Percentiles rank a stretch among this genome's conserved stretches.
phyloP scores from a whole-genome alignment of 179 eudicot species.

The Carnegiea gigantea region DNA sequence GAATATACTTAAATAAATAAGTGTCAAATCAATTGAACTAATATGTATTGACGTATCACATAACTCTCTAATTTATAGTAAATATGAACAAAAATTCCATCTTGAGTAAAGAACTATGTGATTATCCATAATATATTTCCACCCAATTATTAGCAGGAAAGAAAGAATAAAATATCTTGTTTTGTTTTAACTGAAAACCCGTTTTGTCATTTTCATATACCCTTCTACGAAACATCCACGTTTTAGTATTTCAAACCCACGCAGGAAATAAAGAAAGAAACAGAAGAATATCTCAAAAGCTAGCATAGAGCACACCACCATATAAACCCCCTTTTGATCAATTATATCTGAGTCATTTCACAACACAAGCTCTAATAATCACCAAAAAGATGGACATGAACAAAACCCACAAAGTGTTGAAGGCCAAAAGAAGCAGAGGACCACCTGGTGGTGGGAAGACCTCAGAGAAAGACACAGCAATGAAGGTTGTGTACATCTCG shows the following conservation, averaged over 20 bases:
- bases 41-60: too few species aligned
- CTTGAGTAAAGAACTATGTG: too few species aligned
- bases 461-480: background rate
- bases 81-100: too few species aligned
- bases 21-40: too few species aligned
- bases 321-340: background rate
- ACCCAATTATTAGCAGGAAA: background rate
- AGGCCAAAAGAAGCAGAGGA: background rate
- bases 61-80: too few species aligned
- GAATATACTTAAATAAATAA: too few species aligned
- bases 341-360: background rate
- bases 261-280: background rate
- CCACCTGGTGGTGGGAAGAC: background rate
- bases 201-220: slow-evolving; percentile 8
- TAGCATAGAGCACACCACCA: slow-evolving; percentile 5
- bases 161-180: background rate
- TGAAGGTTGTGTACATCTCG: slow-evolving; percentile 45
- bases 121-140: too few species aligned
- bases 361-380: background rate
- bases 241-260: slow-evolving; percentile 22
- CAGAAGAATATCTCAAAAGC: background rate
- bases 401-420: background rate
- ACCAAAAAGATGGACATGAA: background rate
- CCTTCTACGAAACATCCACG: slow-evolving; percentile 31
- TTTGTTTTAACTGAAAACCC: background rate